Base-by-base conservation (phyloP, 352 stramenopile species). In the Globisporangium cylindrosporum region DNA sequence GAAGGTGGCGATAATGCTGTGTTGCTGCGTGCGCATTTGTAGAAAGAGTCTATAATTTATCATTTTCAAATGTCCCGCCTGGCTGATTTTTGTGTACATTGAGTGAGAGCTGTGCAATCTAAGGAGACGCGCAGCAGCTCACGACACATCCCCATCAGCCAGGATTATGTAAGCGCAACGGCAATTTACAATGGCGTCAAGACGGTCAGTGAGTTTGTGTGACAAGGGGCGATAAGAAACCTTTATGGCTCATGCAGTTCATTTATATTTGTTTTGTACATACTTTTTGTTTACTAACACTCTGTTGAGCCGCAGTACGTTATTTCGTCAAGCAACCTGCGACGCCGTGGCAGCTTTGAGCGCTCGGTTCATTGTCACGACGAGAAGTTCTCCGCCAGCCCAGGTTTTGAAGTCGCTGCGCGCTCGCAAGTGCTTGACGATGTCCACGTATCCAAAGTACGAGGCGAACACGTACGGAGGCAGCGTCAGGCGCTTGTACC, bases 381-480 rank as follows among this genome's bases (percentile, higher is more conserved):
- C 55, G 14, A 59, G 15, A 3, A 9, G 12, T 22, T 46, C 55
- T 1, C 18, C 29, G 1, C 15, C 55, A 9, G 14, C 7, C 15
- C 4, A 24, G 18, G 9, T 0, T 43, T 60, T 60, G 20, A 60
- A 60, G 29, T 60, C 55, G 2, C 15, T 18, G 7, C 55, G 55
- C 5, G 22, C 22, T 4, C 15, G 6, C 15, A 58, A 46, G 24
- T 65, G 29, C 14, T 25, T 57, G 7, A 58, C 43, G 18, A 65
- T 43, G 8, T 65, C 25, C 7, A 32, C 43, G 10, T 58, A 65
- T 3, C 59, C 38, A 18, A 57, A 22, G 27, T 65, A 65, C 25
- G 59, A 56, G 2, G 43, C 59, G n/a, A 57, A 65, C 18, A 65
- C 25, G 20, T 65, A 46, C 43, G 59, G 59, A 8, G 43, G 59